Percentiles rank a stretch among this genome's conserved stretches.
These are phyloP conservation scores for Lactuca sativa DNA, from an alignment of 129 eudicot species.

Conservation along the genomic window DNA sequence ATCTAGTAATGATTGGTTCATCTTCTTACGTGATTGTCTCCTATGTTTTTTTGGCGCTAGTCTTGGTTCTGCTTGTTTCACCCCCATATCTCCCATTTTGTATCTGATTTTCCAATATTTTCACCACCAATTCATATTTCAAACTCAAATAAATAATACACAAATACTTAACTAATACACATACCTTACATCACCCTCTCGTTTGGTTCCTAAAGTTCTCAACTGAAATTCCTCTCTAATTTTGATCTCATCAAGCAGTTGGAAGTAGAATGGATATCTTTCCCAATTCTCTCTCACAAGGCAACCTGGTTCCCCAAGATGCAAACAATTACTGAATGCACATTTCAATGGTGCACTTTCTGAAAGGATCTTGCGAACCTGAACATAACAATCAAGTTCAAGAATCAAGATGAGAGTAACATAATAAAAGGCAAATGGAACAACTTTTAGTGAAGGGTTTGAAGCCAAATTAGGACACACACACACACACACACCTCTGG, in stretches of 20 bases:
- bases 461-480: no score
- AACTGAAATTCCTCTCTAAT: slow-evolving; percentile 83
- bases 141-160: background rate
- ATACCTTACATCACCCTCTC: slow-evolving; percentile 92
- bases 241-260: slow-evolving; percentile 83
- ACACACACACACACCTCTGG: slow-evolving; percentile 68
- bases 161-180: background rate
- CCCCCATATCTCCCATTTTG: slow-evolving; percentile 73
- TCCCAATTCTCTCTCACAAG: slow-evolving; percentile 78
- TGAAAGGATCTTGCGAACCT: slow-evolving; percentile 64
- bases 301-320: slow-evolving; percentile 88
- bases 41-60: slow-evolving; percentile 81
- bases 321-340: slow-evolving; percentile 79
- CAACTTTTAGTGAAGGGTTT: no score
- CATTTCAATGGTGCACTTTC: slow-evolving; percentile 57
- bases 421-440: background rate
- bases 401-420: background rate
- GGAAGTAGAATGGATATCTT: slow-evolving; percentile 74
- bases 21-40: slow-evolving; percentile 76
- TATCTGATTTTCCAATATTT: slow-evolving; percentile 39
- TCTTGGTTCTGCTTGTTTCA: slow-evolving; percentile 74
- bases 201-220: slow-evolving; percentile 82
- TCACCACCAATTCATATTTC: background rate
- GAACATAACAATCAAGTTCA: slow-evolving; percentile 3
- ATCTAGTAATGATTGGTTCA: slow-evolving; percentile 64